Evolutionary conservation across 176 grass and related monocot genomes (phyloP).

Genomic region (Puccinellia tenuiflora): DNA sequence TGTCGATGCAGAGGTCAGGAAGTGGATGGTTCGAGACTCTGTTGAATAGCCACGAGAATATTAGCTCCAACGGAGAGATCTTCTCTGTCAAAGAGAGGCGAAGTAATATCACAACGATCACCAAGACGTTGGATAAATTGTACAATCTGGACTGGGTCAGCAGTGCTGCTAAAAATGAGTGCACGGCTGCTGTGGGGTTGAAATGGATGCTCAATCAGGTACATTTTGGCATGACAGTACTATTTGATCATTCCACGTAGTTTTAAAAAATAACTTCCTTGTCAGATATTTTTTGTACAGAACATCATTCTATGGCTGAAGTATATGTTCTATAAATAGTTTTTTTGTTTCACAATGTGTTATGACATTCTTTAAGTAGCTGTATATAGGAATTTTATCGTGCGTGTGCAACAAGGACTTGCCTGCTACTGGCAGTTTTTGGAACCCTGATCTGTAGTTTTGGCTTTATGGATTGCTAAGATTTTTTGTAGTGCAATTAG

Average conservation of each 20-base stretch:
- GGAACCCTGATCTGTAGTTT: neutral
- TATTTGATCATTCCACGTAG: neutral
- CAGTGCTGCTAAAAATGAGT: conserved; percentile 95
- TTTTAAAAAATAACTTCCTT: neutral
- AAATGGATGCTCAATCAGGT: conserved; percentile 99
- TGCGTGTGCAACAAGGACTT: neutral
- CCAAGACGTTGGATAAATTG: conserved; percentile 57
- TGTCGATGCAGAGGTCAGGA: conserved; percentile 96
- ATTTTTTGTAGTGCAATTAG: neutral
- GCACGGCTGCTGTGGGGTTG: conserved; percentile 71
- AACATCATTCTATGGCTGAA: neutral
- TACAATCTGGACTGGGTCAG: conserved; percentile 97
- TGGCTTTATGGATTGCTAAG: neutral
- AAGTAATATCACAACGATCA: conserved; percentile 60
- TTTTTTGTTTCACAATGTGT: neutral
- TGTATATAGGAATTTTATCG: neutral
- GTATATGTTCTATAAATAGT: neutral
- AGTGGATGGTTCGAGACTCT: conserved; percentile 96
- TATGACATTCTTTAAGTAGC: neutral
- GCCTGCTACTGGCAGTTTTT: neutral
- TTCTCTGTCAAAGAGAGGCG: conserved; percentile 83
- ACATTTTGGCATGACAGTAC: neutral
- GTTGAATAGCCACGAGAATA: conserved; percentile 83
- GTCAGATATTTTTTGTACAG: neutral
- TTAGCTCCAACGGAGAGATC: conserved; percentile 93